A percentile compares a stretch with the other conserved stretches of the same genome.
Conservation (phyloP, 148 eudicot species). For the Diospyros lotus region DNA sequence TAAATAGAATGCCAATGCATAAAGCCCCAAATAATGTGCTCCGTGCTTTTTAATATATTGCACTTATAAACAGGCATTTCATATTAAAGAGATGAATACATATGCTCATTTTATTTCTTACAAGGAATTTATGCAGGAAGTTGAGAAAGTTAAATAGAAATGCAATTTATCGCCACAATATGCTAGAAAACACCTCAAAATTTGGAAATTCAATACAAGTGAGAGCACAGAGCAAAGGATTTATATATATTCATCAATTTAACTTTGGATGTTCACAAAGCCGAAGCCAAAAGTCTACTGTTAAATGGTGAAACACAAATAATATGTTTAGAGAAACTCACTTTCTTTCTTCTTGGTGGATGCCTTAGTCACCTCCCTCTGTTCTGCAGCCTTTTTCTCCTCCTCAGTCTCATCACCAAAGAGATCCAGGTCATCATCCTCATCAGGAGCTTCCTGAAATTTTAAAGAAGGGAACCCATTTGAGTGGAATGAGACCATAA, state of each 20-base stretch:
- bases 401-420: slow-evolving; percentile 99
- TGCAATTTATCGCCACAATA: not conserved
- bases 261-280: not conserved
- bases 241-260: not conserved
- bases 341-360: slow-evolving; percentile 89
- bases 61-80: no score
- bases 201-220: not conserved
- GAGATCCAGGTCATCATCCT: slow-evolving; percentile 93
- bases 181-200: not conserved
- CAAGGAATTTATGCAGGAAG: no score
- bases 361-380: slow-evolving; percentile 79
- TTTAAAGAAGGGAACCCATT: not conserved
- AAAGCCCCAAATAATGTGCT: no score
- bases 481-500: not conserved
- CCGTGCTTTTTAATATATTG: no score
- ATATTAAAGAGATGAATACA: no score
- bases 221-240: not conserved
- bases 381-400: slow-evolving; percentile 90
- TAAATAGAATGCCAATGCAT: no score
- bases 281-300: not conserved
- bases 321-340: slow-evolving; percentile 24
- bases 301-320: not conserved
- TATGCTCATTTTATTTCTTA: no score
- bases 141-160: not conserved
- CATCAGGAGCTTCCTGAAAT: slow-evolving; percentile 50